Base-by-base conservation (phyloP, 768 basidiomycete genomes). In the Serendipita sp. region DNA sequence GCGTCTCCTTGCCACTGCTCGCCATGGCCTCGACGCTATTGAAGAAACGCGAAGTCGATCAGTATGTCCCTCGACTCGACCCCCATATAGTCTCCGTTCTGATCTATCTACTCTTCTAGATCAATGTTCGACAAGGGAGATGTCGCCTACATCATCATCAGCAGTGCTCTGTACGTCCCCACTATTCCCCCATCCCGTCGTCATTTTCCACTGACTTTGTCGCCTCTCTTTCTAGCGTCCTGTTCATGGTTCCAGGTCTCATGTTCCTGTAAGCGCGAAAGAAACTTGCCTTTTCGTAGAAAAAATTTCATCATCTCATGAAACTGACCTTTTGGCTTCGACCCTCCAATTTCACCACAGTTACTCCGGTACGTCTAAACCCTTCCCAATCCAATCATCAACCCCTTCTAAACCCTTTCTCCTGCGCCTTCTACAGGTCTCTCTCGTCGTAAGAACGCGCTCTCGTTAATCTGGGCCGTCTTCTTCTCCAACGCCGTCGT, bases 391-490 rank as follows among this genome's bases (percentile, higher is more conserved):
- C 41, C 50, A 41, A 20, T 63, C 65, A 61, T 14, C 66, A 85
- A 86, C 81, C 0, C 86, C 88, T 70, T 76, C 87, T 28, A 87
- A 87, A 72, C 84, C 85, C 17, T 13, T 43, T 43, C 20, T n/a
- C 13, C 42, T 13, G n/a, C 86, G n/a, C n/a, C n/a, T n/a, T n/a
- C n/a, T n/a, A n/a, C n/a, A n/a, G n/a, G 86, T 26, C 75, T 88
- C 20, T 78, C 84, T 31, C 78, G 86, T 50, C 76, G 86, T 68
- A 88, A 88, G 73, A 78, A 77, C 72, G 85, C 77, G 72, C 68
- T 90, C 22, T 81, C 85, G 28, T 71, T 90, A n/a, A 82, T 88
- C 60, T 88, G 85, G 85, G 83, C 78, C 11, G 84, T 86, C 64
- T 76, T 80, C 41, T 85, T 84, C 3, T 79, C 81, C 68, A 88